Evolutionary conservation across 768 basidiomycete genomes (phyloP).

Genomic region (Collybia sp.): DNA sequence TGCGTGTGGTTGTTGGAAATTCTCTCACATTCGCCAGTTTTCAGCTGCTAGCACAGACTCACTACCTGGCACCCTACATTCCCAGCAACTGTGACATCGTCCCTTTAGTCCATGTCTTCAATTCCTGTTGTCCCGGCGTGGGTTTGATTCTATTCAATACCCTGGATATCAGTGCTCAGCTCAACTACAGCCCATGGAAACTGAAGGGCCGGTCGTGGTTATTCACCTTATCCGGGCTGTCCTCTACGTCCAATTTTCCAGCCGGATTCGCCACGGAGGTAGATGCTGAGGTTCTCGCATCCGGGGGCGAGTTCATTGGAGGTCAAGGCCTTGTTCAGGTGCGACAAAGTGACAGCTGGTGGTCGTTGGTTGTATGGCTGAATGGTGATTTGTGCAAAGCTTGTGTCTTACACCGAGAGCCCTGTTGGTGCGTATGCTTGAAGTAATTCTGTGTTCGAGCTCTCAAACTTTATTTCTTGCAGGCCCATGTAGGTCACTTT

Average conservation of each 20-base stretch:
- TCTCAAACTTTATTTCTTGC: not conserved
- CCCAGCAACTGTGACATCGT: too few relatives aligned
- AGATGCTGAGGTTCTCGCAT: conserved; percentile 19
- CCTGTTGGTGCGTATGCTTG: conserved; percentile 21
- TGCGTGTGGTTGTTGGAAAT: too few relatives aligned
- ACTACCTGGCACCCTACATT: too few relatives aligned
- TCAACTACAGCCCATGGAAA: conserved; percentile 20
- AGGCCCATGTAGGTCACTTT: conserved; percentile 19
- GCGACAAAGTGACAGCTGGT: not conserved
- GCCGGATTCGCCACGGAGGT: conserved; percentile 21
- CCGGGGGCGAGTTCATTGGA: conserved; percentile 24
- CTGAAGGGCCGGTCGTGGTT: conserved; percentile 23
- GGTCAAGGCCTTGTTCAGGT: conserved; percentile 22
- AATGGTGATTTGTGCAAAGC: conserved; percentile 7
- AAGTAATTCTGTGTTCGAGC: not conserved
- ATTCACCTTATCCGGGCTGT: conserved; percentile 16
- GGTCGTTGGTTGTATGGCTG: not conserved
- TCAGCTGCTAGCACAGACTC: too few relatives aligned
- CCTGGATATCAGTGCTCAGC: not conserved
- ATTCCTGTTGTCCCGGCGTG: conserved; percentile 11
- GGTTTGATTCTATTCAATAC: not conserved
- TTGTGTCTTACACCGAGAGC: conserved; percentile 24
- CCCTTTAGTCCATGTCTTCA: conserved; percentile 8
- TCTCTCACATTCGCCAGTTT: too few relatives aligned
- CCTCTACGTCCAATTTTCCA: conserved; percentile 19